Base-by-base conservation (phyloP, 805 yeast species). In the Starmerella vaccinii region DNA sequence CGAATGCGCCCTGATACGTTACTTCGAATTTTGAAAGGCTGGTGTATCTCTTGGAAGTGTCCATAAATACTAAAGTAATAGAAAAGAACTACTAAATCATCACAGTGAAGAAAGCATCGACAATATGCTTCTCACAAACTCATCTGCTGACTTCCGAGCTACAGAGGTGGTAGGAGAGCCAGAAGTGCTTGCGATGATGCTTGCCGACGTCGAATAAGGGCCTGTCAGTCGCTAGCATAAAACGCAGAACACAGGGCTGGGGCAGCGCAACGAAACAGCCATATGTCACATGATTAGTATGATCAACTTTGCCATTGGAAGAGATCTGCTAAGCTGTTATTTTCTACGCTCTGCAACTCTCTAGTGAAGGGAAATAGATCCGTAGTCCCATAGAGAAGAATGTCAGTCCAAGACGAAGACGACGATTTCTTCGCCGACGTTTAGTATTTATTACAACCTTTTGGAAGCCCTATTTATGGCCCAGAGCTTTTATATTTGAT, bases 371-470 rank as follows among this genome's bases (percentile, higher is more conserved):
- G 43, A 39, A 39, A 39, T 39, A 23, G 43, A 39, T 39, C 16
- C 32, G 30, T 39, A 26, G 32, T 39, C 43, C 43, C 43, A 15
- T 26, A 39, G 41, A 37, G 32, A 43, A 44, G 50, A 49, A 80
- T 80, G 84, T 76, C 82, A 53, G 68, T 71, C 51, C 76, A 82
- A 54, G 95, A 87, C 69, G 96, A 88, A 71, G 97, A 89, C 69
- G 96, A 88, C 67, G 90, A 86, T 62, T 81, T 84, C 66, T 89
- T 89, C 68, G 95, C 88, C 69, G 96, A 89, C 66, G 85, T 89
- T 69, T 89, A 89, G 69, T 69, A 62, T 48, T 66, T 64, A 61
- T 57, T 41, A 29, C 22, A 21, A 23, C 43, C 34, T 34, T 49
- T 26, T 35, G n/a, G 27, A 16, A 39, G 32, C 32, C 43, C 43